Conservation (phyloP, 2,329 filamentous ascomycete genomes). For the Endothia cerciana region DNA sequence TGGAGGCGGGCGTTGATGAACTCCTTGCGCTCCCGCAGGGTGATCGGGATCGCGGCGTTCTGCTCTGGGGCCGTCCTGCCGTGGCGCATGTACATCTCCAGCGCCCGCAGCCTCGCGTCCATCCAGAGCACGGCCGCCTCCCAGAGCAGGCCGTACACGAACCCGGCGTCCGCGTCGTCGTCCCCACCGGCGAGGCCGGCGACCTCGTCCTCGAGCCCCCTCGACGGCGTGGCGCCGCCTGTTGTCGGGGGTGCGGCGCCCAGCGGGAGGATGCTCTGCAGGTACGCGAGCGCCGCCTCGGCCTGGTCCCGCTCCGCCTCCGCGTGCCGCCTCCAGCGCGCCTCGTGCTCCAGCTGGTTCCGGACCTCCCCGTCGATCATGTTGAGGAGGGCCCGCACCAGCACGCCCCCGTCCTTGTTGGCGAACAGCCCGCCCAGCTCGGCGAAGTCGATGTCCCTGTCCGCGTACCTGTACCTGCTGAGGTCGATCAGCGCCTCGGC, state of each 20-base stretch:
- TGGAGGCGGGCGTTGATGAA: neutral
- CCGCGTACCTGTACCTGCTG: neutral
- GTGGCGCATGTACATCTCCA: neutral
- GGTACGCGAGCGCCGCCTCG: neutral
- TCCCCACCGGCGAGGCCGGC: neutral
- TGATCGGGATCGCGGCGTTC: neutral
- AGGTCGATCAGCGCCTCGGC: neutral
- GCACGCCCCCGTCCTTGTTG: neutral
- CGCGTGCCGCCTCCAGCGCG: neutral
- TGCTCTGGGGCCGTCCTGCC: neutral
- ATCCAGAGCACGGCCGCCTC: neutral
- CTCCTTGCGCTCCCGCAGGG: neutral
- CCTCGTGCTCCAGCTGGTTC: neutral
- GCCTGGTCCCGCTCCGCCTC: neutral
- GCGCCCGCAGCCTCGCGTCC: neutral
- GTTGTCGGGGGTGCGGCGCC: no score
- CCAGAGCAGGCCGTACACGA: neutral
- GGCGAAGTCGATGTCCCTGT: constrained; percentile 1
- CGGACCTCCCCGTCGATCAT: neutral
- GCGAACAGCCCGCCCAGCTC: neutral
- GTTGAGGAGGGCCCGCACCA: neutral
- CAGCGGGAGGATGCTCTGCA: neutral
- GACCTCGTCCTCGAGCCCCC: neutral
- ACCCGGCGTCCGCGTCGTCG: neutral
- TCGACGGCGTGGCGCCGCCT: neutral